Evolutionary conservation across 1,284 basidiomycete genomes (phyloP), one percentile per base, ranked within the genome.

Genomic region (Ceratobasidium sp.): DNA sequence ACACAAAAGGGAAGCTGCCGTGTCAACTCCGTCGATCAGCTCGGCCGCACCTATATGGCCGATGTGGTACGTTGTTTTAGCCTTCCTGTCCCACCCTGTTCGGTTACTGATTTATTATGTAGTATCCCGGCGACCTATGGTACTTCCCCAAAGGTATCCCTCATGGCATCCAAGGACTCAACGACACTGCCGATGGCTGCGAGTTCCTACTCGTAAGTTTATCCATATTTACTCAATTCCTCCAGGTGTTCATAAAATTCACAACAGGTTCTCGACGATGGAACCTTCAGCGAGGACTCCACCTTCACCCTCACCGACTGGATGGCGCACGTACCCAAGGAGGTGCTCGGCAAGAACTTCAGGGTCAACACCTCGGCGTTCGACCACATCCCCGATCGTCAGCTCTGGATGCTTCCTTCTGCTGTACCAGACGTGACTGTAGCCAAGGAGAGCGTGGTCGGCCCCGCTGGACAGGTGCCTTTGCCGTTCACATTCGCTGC

Each of bases 61-160:
- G 88, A 83, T 21, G 85, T 87, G 55, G 87, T 88, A 80, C 61
- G 83, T 81, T 6, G 41, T 44, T 21, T 52, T 32, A 43, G 35
- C 23, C 54, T 18, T 7, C 21, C 30, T 46, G 13, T 28, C 16
- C 21, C 18, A 14, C 14, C 13, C 23, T 14, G 21, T 58, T 38
- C 11, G 6, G 11, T 4, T 11, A 38, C 6, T 11, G 30, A 43
- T 16, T 21, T 16, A 18, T 38, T 26, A 14, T 49, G n/a, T 61
- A 73, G 72, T 58, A 73, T 16, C 62, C 44, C 2, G 72, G 74
- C 16, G 59, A 69, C 58, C 54, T 67, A 7, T 73, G 89, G 89
- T 91, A 87, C 81, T 91, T 91, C 83, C 89, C 89, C 13, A 81
- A 89, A 8, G 89, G 90, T n/a, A 84, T 88, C 73, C 85, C 87